A percentile compares a stretch with the other conserved stretches of the same genome.
Evolutionary conservation across 495 filamentous ascomycete genomes (phyloP).

Genomic region (Cairneyella variabilis): DNA sequence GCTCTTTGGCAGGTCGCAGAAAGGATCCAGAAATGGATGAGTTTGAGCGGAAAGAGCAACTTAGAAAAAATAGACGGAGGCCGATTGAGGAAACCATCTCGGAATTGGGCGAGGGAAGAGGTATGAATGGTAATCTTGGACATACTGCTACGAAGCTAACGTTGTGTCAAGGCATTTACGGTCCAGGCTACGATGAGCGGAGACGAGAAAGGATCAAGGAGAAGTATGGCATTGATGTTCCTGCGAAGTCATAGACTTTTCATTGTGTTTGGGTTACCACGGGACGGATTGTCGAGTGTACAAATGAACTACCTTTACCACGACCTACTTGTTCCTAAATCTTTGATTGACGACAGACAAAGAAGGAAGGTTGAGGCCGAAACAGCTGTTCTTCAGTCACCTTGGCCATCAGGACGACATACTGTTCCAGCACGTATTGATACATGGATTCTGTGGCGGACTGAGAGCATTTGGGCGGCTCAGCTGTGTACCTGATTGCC

Average conservation of each 20-base stretch:
- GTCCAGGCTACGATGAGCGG: constrained; percentile 82
- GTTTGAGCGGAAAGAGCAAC: constrained; percentile 69
- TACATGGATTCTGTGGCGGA: no score
- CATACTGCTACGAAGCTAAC: constrained; percentile 24
- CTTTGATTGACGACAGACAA: neutral
- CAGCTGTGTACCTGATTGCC: no score
- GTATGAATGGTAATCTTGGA: constrained; percentile 45
- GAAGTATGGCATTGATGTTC: constrained; percentile 84
- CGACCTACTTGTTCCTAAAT: neutral
- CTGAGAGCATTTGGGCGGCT: no score
- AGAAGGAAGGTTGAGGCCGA: no score
- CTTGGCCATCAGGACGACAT: no score
- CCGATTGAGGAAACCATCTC: constrained; percentile 79
- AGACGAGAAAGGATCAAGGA: constrained; percentile 79
- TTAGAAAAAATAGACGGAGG: constrained; percentile 70
- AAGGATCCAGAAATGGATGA: constrained; percentile 65
- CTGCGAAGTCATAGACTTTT: constrained; percentile 19
- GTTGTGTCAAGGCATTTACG: constrained; percentile 64
- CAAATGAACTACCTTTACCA: constrained; percentile 3
- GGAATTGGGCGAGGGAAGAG: constrained; percentile 85
- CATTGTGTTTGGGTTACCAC: neutral
- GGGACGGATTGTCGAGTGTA: constrained; percentile 7
- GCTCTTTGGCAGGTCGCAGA: constrained; percentile 53
- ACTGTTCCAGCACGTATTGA: no score
- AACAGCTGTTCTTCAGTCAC: no score